These are phyloP conservation scores for Aspergillus ochraceus DNA, from an alignment of 2,329 filamentous ascomycete species.

Conservation along the genomic window DNA sequence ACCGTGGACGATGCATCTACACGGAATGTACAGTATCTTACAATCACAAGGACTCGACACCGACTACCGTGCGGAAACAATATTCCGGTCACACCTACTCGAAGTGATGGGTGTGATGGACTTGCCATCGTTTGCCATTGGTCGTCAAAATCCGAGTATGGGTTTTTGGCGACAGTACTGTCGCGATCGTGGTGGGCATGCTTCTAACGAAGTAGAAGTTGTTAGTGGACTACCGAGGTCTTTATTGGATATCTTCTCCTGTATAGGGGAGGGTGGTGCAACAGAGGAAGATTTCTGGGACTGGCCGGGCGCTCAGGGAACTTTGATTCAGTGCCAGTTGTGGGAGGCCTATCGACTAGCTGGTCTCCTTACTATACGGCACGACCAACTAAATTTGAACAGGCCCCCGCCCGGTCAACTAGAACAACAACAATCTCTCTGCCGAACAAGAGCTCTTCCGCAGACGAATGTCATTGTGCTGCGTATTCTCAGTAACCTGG, in stretches of 20 bases:
- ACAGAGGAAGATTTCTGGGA: constrained; percentile 31
- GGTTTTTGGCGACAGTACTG: constrained; percentile 31
- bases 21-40: constrained; percentile 33
- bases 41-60: constrained; percentile 17
- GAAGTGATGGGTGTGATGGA: constrained; percentile 37
- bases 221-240: constrained; percentile 30
- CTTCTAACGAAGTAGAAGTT: constrained; percentile 21
- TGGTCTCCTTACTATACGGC: constrained; percentile 25
- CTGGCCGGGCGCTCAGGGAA: constrained; percentile 28
- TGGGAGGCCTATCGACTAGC: constrained; percentile 32
- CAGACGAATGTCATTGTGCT: constrained; percentile 18
- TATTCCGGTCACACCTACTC: constrained; percentile 26
- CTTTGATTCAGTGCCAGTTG: constrained; percentile 27
- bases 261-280: constrained; percentile 22
- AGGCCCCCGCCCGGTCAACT: background rate
- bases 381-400: constrained; percentile 3
- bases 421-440: background rate
- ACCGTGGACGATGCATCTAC: constrained; percentile 33
- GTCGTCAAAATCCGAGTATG: constrained; percentile 24
- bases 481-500: constrained; percentile 26
- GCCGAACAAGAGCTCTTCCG: constrained; percentile 7
- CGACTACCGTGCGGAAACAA: background rate
- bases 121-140: constrained; percentile 26
- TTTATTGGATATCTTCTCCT: constrained; percentile 28
- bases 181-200: constrained; percentile 4